Evolutionary conservation across 495 filamentous ascomycete genomes (phyloP), one percentile per base, ranked within the genome.

Genomic region (Collariella sp.): DNA sequence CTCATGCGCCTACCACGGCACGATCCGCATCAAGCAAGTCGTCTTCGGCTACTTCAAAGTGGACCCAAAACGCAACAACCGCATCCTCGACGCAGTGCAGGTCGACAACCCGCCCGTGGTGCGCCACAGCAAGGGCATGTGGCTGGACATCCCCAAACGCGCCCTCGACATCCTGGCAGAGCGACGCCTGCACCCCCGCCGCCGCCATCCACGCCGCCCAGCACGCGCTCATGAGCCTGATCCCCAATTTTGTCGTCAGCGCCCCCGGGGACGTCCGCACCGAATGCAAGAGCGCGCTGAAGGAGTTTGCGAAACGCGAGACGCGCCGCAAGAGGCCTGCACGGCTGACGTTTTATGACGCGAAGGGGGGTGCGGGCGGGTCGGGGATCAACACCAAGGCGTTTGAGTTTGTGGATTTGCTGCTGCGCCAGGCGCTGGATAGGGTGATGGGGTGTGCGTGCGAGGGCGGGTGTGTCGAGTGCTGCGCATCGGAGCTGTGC

Each of bases 31-130:
- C 63, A 82, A 82, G 57, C 83, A 89, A 55, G 82, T 85, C 36
- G 87, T 97, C 15, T 97, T 94, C 65, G 94, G 94, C 16, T 99
- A 90, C 75, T 96, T 96, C 78, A 97, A 96, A 65, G 70, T 96
- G 36, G 89, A 96, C 69, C 85, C 84, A 61, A 79, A 80, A 61
- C 79, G 80, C 47, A 78, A 84, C 12, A 62, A 62, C 38, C 82
- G 86, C 22, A 84, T 98, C 45, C 85, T 98, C 42, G 93, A 98
- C 64, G 91, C 93, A 26, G 85, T 96, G 2, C 80, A 88, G 38
- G 89, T 98, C 16, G 87, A 95, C 59, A 95, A 96, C 63, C 93
- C 93, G 7, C 91, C 93, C 13, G 87, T 96, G 49, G 76, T 91
- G 29, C 79, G 88, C 40, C 74, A 83, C 59, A 85, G 80, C 48